Percentiles rank a stretch among this genome's conserved stretches.
Conservation (phyloP, 345 rosid species). For the Salix dunnii region DNA sequence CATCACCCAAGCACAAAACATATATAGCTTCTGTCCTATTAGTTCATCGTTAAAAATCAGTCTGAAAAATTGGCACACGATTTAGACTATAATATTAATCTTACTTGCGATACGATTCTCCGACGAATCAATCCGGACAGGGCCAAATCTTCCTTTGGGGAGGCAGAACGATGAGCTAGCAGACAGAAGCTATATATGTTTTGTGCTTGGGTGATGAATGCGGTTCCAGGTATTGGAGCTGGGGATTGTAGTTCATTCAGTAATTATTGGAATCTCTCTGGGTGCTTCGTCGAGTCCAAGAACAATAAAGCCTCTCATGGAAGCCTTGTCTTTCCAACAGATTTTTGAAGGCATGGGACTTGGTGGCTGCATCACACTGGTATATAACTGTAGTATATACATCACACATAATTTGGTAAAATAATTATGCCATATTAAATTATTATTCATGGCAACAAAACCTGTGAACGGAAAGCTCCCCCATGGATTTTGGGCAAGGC, state of each 20-base stretch:
- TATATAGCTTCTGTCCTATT: no score
- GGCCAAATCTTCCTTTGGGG: slow-evolving; percentile 10
- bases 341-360: slow-evolving; percentile 81
- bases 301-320: slow-evolving; percentile 59
- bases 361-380: slow-evolving; percentile 73
- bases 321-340: slow-evolving; percentile 70
- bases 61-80: not conserved
- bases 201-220: not conserved
- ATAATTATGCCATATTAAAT: no score
- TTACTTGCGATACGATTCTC: slow-evolving; percentile 50
- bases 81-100: not conserved
- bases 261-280: slow-evolving; percentile 62
- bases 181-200: slow-evolving; percentile 11
- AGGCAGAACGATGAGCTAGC: slow-evolving; percentile 53
- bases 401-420: no score
- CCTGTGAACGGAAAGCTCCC: slow-evolving; percentile 53
- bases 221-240: slow-evolving; percentile 52
- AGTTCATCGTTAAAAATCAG: not conserved
- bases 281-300: slow-evolving; percentile 51
- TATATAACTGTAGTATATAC: slow-evolving; percentile 1
- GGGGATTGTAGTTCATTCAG: slow-evolving; percentile 75
- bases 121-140: slow-evolving; percentile 38
- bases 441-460: slow-evolving; percentile 60
- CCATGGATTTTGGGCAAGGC: slow-evolving; percentile 44
- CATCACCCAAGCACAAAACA: no score